A percentile compares a stretch with the other conserved stretches of the same genome.
Conservation (phyloP, 2,329 filamentous ascomycete species). For the Monilinia vaccinii-corymbosi region DNA sequence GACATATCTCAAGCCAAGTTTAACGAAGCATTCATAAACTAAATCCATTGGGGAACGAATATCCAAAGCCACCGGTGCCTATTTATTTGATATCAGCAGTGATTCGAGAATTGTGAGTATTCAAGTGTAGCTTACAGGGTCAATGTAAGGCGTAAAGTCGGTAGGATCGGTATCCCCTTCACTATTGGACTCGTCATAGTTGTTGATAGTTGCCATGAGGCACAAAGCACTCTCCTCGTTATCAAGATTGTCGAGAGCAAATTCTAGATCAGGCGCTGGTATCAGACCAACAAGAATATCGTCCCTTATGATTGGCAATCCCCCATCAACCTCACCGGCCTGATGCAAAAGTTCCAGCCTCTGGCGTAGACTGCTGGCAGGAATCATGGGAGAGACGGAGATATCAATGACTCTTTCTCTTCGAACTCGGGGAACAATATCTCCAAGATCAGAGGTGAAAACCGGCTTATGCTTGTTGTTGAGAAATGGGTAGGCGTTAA, state of each 20-base stretch:
- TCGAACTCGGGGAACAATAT: constrained; percentile 71
- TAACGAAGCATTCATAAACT: constrained; percentile 94
- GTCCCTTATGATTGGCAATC: constrained; percentile 74
- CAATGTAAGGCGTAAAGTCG: constrained; percentile 86
- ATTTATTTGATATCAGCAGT: constrained; percentile 5
- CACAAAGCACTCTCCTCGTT: constrained; percentile 69
- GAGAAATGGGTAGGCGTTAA: constrained; percentile 97
- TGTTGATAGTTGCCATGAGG: constrained; percentile 65
- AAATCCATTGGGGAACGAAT: constrained; percentile 86
- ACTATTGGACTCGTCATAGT: constrained; percentile 54
- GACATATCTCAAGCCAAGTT: constrained; percentile 84
- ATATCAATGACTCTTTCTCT: constrained; percentile 82
- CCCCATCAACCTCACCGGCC: constrained; percentile 85
- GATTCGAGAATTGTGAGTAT: not conserved
- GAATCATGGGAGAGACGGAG: constrained; percentile 68
- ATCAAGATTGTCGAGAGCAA: constrained; percentile 73
- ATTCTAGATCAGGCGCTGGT: constrained; percentile 88
- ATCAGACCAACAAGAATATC: constrained; percentile 81
- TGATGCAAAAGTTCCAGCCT: constrained; percentile 78
- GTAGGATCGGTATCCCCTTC: constrained; percentile 53
- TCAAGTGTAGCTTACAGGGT: constrained; percentile 51
- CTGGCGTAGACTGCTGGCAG: constrained; percentile 63
- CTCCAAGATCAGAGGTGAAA: constrained; percentile 79
- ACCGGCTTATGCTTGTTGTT: constrained; percentile 90
- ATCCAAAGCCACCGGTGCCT: constrained; percentile 81